Conservation (phyloP, 805 yeast genomes). For the Spathaspora arborariae region DNA sequence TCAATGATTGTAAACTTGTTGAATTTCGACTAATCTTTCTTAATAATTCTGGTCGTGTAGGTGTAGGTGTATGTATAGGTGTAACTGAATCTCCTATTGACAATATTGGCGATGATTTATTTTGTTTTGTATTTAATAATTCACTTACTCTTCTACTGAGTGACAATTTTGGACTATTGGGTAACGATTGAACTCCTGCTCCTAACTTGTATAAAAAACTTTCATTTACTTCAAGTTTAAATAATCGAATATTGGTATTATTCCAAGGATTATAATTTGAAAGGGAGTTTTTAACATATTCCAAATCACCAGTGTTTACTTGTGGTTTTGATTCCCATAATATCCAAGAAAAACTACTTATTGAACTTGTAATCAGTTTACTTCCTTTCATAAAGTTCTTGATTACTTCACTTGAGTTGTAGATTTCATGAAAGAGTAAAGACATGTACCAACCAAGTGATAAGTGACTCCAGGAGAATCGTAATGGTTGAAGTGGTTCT, state of each 20-base stretch:
- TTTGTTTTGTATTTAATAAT: conserved; percentile 24
- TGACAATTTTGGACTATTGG: conserved; percentile 38
- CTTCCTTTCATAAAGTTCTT: conserved; percentile 18
- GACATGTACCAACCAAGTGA: conserved; percentile 77
- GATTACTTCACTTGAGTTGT: conserved; percentile 22
- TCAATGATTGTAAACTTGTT: conserved; percentile 37
- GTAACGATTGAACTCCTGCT: conserved; percentile 11
- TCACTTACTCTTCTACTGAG: conserved; percentile 47
- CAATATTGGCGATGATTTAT: not conserved
- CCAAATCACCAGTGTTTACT: conserved; percentile 10
- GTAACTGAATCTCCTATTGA: not conserved
- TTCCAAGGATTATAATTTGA: conserved; percentile 49
- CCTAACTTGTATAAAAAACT: conserved; percentile 16
- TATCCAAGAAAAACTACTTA: not conserved
- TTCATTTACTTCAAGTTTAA: conserved; percentile 35
- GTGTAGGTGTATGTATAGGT: not conserved
- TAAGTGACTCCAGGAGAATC: conserved; percentile 57
- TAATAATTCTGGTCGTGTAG: not conserved
- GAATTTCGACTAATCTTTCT: conserved; percentile 21
- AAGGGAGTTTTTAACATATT: conserved; percentile 25
- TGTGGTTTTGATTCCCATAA: not conserved
- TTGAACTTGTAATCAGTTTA: conserved; percentile 5
- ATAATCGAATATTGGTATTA: conserved; percentile 46
- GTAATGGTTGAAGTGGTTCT: conserved; percentile 30
- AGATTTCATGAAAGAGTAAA: conserved; percentile 59